Percentiles rank a stretch among this genome's conserved stretches.
Conservation (phyloP, 78 protist species). For the Paratrimastix pyriformis region DNA sequence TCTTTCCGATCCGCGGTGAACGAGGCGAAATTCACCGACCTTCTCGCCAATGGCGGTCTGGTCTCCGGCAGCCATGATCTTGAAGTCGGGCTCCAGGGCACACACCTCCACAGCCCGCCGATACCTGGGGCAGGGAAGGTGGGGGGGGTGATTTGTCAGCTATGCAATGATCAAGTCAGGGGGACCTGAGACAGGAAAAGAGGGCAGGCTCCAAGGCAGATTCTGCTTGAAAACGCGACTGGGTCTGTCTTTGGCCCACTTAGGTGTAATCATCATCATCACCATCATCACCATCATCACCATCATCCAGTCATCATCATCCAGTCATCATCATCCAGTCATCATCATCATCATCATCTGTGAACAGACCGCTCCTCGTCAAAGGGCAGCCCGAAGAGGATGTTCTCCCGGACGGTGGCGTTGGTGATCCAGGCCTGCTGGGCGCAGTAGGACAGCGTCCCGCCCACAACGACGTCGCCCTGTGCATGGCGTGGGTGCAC, state of each 20-base stretch:
- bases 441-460: conserved; percentile 11
- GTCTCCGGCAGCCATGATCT: conserved; percentile 35
- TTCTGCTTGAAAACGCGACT: too few species aligned
- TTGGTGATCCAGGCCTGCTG: conserved; percentile 33
- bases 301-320: too few species aligned
- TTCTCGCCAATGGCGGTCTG: conserved; percentile 56
- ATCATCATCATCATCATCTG: too few species aligned
- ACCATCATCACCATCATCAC: too few species aligned
- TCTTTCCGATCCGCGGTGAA: neutral
- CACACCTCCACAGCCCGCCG: conserved; percentile 9
- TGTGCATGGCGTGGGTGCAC: too few species aligned
- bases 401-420: conserved; percentile 24
- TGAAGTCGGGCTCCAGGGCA: conserved; percentile 51
- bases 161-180: too few species aligned
- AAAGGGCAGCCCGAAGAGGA: conserved; percentile 13
- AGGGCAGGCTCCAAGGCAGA: too few species aligned
- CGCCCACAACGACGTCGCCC: too few species aligned
- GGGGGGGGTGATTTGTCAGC: neutral
- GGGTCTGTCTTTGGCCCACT: too few species aligned
- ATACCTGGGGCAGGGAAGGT: conserved; percentile 36
- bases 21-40: neutral
- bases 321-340: too few species aligned
- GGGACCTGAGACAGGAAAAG: too few species aligned
- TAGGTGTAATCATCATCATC: too few species aligned
- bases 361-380: conserved; percentile 1